Percentiles rank a stretch among this genome's conserved stretches.
Conservation (phyloP, 805 yeast genomes). For the Myxozyma sirexii region DNA sequence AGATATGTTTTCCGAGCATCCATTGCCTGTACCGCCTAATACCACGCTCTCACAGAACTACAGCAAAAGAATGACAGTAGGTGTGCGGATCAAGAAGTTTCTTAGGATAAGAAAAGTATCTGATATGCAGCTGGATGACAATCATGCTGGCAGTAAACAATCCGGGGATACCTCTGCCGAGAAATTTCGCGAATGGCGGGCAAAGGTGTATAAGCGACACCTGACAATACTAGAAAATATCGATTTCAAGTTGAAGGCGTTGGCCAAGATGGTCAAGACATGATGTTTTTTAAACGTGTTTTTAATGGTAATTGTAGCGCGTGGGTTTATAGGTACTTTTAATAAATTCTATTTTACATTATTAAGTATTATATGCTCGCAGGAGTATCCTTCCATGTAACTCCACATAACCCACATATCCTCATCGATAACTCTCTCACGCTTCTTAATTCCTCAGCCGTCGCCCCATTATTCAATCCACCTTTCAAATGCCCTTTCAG, state of each 20-base stretch:
- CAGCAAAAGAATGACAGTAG: background rate
- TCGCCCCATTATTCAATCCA: conserved; percentile 76
- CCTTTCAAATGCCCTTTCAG: conserved; percentile 89
- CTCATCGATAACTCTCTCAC: conserved; percentile 64
- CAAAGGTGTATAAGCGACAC: background rate
- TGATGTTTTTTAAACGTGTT: background rate
- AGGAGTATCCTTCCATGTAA: conserved; percentile 57
- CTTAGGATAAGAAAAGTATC: background rate
- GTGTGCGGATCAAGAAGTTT: background rate
- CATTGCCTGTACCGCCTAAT: background rate
- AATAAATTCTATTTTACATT: background rate
- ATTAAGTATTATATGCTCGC: conserved; percentile 50
- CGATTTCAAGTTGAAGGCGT: background rate
- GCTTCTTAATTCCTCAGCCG: conserved; percentile 61
- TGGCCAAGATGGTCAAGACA: background rate
- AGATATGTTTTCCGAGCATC: conserved; percentile 1
- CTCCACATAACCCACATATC: conserved; percentile 74
- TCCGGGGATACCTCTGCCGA: background rate
- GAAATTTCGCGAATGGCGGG: background rate
- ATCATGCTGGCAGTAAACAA: background rate
- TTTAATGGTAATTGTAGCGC: too few species aligned
- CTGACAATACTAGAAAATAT: background rate
- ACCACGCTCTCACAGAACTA: background rate
- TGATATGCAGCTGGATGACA: background rate
- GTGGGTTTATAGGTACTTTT: background rate